Evolutionary conservation across 805 yeast species (phyloP), one percentile per base, ranked within the genome.

Genomic region (Isabelozyma gotoi): DNA sequence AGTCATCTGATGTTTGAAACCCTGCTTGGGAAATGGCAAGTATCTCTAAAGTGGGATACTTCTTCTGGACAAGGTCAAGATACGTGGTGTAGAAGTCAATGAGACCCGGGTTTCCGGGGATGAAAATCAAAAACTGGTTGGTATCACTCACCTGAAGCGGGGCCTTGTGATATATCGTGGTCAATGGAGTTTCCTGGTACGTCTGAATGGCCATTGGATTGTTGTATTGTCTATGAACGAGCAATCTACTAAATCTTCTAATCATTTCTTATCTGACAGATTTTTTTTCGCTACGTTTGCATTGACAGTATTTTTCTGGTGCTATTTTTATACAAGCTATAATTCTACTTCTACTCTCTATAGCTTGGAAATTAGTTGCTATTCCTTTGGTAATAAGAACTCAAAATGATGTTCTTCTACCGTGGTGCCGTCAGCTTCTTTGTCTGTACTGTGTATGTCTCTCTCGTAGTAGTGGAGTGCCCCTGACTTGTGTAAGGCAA

Each of bases 81-180:
- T 81, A 84, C 3, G 77, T 77, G 15, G 68, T 68, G 59, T 86
- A 86, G 61, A 77, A 86, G 47, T 81, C 82, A 34, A 81, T 71
- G 19, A 86, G 61, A 0, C 92, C 94, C 0, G 94, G 94, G 51
- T 86, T 86, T 0, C 94, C 94, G 0, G 94, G 92, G 5, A 86
- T 71, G 49, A 85, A 72, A 4, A 81, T 72, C 36, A 85, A 58
- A 3, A 20, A 21, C 15, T 38, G 43, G 15, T 18, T 8, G 71
- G 76, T 10, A 43, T 44, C 33, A 16, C 43, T 29, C 14, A 20
- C 31, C 11, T 38, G 37, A 24, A 50, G 41, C 2, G 58, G 49
- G 17, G 32, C 41, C 19, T 47, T 53, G 36, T 57, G 59, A 41
- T 61, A 67, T 20, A 65, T 57, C 17, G 61, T 53, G 0, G 72